Conservation (phyloP, 768 basidiomycete genomes). For the Boletus sp. region DNA sequence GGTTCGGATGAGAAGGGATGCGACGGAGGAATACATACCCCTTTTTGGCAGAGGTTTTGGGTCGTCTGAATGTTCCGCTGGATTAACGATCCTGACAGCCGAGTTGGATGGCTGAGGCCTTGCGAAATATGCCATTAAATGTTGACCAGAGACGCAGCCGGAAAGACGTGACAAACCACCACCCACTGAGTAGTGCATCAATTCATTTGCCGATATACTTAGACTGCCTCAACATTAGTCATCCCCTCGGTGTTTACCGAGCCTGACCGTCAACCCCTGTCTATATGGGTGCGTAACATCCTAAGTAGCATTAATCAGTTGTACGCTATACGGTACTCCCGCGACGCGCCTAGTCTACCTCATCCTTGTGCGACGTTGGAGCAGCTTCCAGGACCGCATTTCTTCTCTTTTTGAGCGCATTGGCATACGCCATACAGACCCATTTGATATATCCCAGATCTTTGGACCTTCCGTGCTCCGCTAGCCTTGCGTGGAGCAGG, state of each 20-base stretch:
- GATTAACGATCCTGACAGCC: constrained; percentile 73
- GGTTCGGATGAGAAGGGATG: constrained; percentile 4
- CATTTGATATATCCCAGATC: constrained; percentile 72
- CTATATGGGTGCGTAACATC: background rate
- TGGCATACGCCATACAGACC: constrained; percentile 70
- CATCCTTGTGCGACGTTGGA: background rate
- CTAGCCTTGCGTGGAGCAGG: constrained; percentile 70
- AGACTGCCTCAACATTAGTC: constrained; percentile 11
- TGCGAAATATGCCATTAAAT: constrained; percentile 66
- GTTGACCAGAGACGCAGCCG: background rate
- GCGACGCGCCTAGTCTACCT: background rate
- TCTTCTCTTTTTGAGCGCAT: constrained; percentile 60
- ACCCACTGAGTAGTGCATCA: background rate
- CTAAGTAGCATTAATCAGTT: background rate
- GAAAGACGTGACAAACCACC: background rate
- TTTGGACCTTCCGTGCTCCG: constrained; percentile 39
- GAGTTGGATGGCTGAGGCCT: constrained; percentile 56
- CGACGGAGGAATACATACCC: constrained; percentile 41
- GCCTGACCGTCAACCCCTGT: too few species aligned
- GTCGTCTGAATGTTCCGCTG: constrained; percentile 43
- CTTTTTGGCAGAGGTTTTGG: constrained; percentile 48
- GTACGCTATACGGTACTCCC: too few species aligned
- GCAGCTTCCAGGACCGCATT: constrained; percentile 34
- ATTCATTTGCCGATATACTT: constrained; percentile 1
- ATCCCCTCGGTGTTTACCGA: constrained; percentile 18